Percentiles rank a stretch among this genome's conserved stretches.
Conservation (phyloP, 2,329 filamentous ascomycete genomes). For the Beauveria caledonica region DNA sequence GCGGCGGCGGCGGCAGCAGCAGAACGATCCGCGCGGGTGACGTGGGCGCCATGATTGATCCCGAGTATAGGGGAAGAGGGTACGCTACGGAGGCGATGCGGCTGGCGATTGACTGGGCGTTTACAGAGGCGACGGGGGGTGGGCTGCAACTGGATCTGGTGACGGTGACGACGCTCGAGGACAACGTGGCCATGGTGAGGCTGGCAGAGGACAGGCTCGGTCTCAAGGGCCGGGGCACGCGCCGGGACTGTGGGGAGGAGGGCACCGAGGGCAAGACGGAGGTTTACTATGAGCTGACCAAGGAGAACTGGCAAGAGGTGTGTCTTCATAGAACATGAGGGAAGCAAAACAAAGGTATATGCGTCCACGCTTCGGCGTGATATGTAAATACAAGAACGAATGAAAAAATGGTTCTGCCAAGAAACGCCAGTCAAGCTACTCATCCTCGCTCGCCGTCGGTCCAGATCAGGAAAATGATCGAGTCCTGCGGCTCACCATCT, state of each 20-base stretch:
- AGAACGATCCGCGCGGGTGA: slow-evolving; percentile 18
- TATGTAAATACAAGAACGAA: background rate
- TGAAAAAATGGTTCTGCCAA: background rate
- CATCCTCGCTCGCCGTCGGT: slow-evolving; percentile 16
- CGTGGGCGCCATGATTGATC: slow-evolving; percentile 21
- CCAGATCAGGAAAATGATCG: slow-evolving; percentile 34
- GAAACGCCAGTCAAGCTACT: background rate
- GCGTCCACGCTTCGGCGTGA: background rate
- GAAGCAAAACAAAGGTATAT: background rate
- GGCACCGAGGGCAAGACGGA: slow-evolving; percentile 14
- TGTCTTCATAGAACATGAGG: background rate
- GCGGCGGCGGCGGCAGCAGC: slow-evolving; percentile 8
- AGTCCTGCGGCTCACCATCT: slow-evolving; percentile 23
- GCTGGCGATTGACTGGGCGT: slow-evolving; percentile 21
- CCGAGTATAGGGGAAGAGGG: slow-evolving; percentile 17
- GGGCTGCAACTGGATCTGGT: slow-evolving; percentile 22
- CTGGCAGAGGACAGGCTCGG: slow-evolving; percentile 19
- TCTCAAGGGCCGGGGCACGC: slow-evolving; percentile 15
- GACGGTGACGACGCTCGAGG: slow-evolving; percentile 18
- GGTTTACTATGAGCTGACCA: slow-evolving; percentile 19
- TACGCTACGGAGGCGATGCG: slow-evolving; percentile 20
- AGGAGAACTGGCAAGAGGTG: slow-evolving; percentile 14
- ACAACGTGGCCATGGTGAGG: slow-evolving; percentile 19
- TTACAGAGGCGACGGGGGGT: slow-evolving; percentile 15
- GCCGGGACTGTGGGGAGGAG: slow-evolving; percentile 10